Conservation (phyloP, 2,329 filamentous ascomycete genomes). For the Aspergillus glaucus region DNA sequence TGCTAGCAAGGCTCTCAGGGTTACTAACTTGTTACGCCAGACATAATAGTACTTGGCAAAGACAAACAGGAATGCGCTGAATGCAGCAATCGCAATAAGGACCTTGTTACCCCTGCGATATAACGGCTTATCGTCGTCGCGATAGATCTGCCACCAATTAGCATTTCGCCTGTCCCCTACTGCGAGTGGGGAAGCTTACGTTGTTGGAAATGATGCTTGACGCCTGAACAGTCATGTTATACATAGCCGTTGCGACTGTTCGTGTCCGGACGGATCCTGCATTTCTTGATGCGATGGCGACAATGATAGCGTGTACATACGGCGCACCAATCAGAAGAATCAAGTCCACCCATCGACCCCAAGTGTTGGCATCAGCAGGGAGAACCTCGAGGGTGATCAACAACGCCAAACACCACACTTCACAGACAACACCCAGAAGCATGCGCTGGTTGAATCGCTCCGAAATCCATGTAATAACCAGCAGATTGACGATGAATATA, state of each 20-base stretch:
- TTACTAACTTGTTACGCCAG: conserved; percentile 34
- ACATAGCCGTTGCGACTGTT: conserved; percentile 40
- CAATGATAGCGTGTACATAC: conserved; percentile 53
- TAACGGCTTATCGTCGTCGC: conserved; percentile 49
- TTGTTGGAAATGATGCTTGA: conserved; percentile 36
- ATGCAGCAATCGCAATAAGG: conserved; percentile 47
- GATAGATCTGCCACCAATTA: conserved; percentile 45
- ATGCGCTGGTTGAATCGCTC: conserved; percentile 52
- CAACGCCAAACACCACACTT: conserved; percentile 49
- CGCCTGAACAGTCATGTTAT: conserved; percentile 43
- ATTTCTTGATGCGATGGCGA: conserved; percentile 40
- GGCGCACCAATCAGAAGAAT: conserved; percentile 52
- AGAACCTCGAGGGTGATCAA: conserved; percentile 48
- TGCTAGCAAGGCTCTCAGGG: not conserved
- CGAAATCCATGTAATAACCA: conserved; percentile 49
- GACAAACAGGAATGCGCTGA: conserved; percentile 47
- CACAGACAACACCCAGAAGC: conserved; percentile 48
- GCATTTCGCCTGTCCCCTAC: not conserved
- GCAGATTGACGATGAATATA: conserved; percentile 53
- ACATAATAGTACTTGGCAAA: conserved; percentile 36
- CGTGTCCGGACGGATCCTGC: conserved; percentile 38
- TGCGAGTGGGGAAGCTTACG: conserved; percentile 20
- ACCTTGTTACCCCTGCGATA: conserved; percentile 55
- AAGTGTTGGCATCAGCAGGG: conserved; percentile 43
- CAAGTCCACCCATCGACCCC: conserved; percentile 48